Evolutionary conservation across 73 alveolate species (phyloP).

Genomic region (Paramecium tetraurelia): DNA sequence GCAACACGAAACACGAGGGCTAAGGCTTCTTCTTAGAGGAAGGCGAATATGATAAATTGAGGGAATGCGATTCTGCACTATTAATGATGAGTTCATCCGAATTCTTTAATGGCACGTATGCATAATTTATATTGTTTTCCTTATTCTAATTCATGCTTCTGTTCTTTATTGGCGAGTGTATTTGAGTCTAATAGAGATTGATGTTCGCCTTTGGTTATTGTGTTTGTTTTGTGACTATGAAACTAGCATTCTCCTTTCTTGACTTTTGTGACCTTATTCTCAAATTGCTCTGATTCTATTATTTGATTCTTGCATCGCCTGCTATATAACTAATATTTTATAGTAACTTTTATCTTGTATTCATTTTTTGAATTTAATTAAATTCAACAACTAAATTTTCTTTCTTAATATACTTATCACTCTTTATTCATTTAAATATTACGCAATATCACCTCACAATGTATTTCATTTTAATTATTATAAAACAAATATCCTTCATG

Average conservation of each 20-base stretch:
- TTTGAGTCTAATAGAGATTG: neutral
- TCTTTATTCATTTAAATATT: neutral
- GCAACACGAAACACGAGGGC: slow-evolving; percentile 1
- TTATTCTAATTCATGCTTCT: neutral
- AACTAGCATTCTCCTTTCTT: neutral
- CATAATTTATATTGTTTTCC: neutral
- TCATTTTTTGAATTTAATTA: slow-evolving; percentile 16
- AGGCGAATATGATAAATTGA: neutral
- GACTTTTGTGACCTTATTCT: neutral
- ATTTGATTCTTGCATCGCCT: neutral
- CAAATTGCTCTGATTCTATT: neutral
- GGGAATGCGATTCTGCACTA: slow-evolving; percentile 12
- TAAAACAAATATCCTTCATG: neutral
- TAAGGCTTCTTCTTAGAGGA: neutral
- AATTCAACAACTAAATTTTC: slow-evolving; percentile 10
- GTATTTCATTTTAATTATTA: neutral
- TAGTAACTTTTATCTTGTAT: neutral
- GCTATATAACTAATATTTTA: neutral
- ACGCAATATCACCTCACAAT: neutral
- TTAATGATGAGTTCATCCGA: neutral
- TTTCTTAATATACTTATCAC: neutral
- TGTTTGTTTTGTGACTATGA: neutral
- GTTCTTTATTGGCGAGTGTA: neutral
- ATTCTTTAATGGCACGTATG: neutral
- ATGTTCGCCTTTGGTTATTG: neutral